These are phyloP conservation scores for Spergularia azorica DNA, from an alignment of 179 eudicot species.

Conservation along the genomic window DNA sequence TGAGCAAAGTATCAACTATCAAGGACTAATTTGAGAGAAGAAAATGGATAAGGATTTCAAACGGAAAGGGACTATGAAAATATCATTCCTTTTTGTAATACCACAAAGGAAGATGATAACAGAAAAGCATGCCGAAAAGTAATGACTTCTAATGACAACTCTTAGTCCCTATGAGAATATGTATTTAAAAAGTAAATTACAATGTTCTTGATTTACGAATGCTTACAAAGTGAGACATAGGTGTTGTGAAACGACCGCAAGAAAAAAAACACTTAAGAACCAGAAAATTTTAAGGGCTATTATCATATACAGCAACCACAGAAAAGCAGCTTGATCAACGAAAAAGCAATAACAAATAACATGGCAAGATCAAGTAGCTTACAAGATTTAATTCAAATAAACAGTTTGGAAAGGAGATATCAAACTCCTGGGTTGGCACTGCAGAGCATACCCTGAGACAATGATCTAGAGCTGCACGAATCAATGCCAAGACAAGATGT, in stretches of 20 bases:
- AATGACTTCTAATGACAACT: neutral
- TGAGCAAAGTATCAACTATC: neutral
- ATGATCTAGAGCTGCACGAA: conserved; percentile 77
- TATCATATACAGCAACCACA: neutral
- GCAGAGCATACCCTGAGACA: conserved; percentile 98
- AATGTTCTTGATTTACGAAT: too few relatives aligned
- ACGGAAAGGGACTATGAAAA: too few relatives aligned
- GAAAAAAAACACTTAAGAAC: neutral
- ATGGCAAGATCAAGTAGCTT: conserved; percentile 49
- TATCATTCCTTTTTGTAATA: neutral
- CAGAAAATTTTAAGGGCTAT: neutral
- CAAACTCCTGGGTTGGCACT: conserved; percentile 97
- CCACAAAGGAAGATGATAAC: neutral
- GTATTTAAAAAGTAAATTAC: too few relatives aligned
- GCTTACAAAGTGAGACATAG: neutral
- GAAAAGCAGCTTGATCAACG: neutral
- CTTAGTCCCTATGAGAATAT: too few relatives aligned
- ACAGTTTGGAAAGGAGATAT: conserved; percentile 35
- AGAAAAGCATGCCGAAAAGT: neutral
- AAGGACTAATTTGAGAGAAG: neutral
- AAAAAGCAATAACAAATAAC: conserved; percentile 13
- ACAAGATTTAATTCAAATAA: conserved; percentile 52
- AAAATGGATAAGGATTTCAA: too few relatives aligned
- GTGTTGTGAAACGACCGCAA: neutral
- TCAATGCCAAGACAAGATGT: conserved; percentile 83